Percentiles rank a stretch among this genome's conserved stretches.
Evolutionary conservation across 179 eudicot species (phyloP).

Genomic region (Drosera spatulata): DNA sequence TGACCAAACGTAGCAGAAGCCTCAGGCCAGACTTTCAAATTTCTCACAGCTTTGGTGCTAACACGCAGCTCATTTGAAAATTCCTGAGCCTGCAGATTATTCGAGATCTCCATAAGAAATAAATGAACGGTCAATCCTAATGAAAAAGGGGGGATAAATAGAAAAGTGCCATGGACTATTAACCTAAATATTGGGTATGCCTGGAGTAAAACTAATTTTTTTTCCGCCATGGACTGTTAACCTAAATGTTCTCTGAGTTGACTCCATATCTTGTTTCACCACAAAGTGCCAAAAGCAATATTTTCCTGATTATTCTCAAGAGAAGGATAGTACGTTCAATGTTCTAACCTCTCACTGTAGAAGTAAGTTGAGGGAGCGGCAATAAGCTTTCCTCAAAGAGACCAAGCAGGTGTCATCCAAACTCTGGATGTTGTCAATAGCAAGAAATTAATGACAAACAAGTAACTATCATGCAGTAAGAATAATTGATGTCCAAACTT

Average conservation of each 20-base stretch:
- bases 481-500: not conserved
- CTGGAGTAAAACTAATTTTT: too few relatives aligned
- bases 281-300: too few relatives aligned
- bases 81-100: constrained; percentile 67
- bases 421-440: constrained; percentile 34
- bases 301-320: too few relatives aligned
- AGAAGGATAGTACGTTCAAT: not conserved
- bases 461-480: not conserved
- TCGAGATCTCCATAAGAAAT: too few relatives aligned
- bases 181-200: too few relatives aligned
- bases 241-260: too few relatives aligned
- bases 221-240: too few relatives aligned
- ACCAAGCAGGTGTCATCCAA: constrained; percentile 79
- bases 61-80: constrained; percentile 98
- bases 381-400: constrained; percentile 86
- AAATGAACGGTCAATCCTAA: too few relatives aligned
- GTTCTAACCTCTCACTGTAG: constrained; percentile 76
- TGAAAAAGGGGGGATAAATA: too few relatives aligned
- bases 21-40: constrained; percentile 84
- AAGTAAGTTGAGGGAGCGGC: constrained; percentile 87
- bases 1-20: constrained; percentile 64
- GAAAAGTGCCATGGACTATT: too few relatives aligned
- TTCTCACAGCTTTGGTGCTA: constrained; percentile 83
- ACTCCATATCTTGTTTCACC: too few relatives aligned
- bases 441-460: constrained; percentile 3